Evolutionary conservation across 1,284 basidiomycete genomes (phyloP).

Genomic region (Malassezia yamatoensis): DNA sequence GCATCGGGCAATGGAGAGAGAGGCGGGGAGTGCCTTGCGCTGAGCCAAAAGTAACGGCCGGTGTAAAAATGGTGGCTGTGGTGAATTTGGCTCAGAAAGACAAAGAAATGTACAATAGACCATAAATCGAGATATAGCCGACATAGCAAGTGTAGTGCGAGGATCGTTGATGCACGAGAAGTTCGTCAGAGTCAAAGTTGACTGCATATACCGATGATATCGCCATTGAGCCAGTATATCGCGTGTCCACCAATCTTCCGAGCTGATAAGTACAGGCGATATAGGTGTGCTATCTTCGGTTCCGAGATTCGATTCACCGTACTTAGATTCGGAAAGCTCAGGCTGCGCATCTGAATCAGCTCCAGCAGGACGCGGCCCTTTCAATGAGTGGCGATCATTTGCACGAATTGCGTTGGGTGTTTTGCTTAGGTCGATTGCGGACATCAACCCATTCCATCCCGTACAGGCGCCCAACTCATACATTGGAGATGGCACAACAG

Average conservation of each 20-base stretch:
- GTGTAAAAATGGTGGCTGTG: slow-evolving; percentile 18
- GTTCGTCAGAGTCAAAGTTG: background rate
- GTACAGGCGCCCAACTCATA: slow-evolving; percentile 38
- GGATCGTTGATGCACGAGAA: background rate
- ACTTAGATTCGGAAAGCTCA: too few relatives aligned
- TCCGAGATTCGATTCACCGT: too few relatives aligned
- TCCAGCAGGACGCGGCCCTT: background rate
- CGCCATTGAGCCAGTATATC: slow-evolving; percentile 5
- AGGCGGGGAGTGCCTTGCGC: slow-evolving; percentile 4
- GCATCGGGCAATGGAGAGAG: slow-evolving; percentile 9
- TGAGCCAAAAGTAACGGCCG: slow-evolving; percentile 5
- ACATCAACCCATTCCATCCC: slow-evolving; percentile 11
- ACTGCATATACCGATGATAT: slow-evolving; percentile 10
- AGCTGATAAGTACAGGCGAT: slow-evolving; percentile 8
- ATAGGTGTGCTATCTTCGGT: background rate
- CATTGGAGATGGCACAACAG: slow-evolving; percentile 41
- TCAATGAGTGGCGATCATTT: background rate
- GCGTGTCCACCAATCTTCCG: slow-evolving; percentile 3
- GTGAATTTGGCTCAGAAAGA: slow-evolving; percentile 8
- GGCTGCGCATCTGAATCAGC: too few relatives aligned
- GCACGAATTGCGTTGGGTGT: slow-evolving; percentile 5
- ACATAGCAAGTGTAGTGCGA: background rate
- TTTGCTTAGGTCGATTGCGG: slow-evolving; percentile 2
- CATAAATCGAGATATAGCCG: slow-evolving; percentile 9
- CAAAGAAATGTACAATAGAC: slow-evolving; percentile 11